phyloP scores from a whole-genome alignment of 495 filamentous ascomycete genomes.

The Amniculicola lignicola region DNA sequence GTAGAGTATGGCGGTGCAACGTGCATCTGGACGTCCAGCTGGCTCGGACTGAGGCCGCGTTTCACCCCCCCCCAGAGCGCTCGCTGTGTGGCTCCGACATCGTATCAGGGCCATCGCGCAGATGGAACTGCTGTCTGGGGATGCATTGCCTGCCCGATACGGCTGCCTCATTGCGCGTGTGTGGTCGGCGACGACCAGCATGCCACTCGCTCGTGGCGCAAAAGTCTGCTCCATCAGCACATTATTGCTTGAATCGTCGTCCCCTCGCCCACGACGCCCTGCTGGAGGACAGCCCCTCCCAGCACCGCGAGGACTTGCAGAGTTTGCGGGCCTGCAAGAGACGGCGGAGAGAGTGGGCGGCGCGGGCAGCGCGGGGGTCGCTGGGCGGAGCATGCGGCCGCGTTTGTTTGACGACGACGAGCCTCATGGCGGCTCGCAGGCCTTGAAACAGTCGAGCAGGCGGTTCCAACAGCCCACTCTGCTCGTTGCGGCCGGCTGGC shows the following conservation, averaged over 20 bases:
- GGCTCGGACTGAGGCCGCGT: not conserved
- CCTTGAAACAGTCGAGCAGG: no score
- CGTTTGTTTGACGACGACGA: no score
- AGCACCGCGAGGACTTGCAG: not conserved
- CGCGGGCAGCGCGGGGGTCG: not conserved
- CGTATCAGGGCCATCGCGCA: not conserved
- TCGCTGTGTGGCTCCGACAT: not conserved
- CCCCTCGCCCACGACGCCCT: no score
- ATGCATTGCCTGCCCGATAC: constrained; percentile 11
- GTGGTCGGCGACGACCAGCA: constrained; percentile 1
- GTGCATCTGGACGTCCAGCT: not conserved
- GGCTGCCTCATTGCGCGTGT: not conserved
- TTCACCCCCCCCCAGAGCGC: not conserved
- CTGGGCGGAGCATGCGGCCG: not conserved
- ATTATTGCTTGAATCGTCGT: no score
- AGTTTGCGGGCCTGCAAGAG: not conserved
- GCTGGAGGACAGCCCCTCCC: no score
- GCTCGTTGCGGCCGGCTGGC: not conserved
- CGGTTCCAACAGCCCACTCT: not conserved
- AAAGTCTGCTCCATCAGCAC: no score
- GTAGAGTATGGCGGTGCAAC: constrained; percentile 17
- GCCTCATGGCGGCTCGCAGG: not conserved
- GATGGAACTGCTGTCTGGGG: not conserved
- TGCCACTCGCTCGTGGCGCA: no score
- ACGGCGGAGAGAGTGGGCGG: not conserved